These are phyloP conservation scores for Brasilioporus rufonigricans DNA, from an alignment of 768 basidiomycete genomes.

Conservation along the genomic window DNA sequence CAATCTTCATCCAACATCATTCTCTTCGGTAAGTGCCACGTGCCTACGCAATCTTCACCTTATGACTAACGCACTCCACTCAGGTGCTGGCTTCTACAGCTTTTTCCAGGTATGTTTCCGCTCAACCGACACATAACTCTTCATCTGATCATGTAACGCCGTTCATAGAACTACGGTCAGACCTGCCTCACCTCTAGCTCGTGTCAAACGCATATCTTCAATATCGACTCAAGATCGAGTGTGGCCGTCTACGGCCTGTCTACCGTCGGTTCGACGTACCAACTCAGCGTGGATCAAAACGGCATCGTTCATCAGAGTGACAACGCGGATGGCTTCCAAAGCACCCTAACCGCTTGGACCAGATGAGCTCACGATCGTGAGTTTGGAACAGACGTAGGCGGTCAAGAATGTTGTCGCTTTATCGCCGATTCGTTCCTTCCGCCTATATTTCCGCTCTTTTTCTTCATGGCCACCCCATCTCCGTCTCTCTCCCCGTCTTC, in stretches of 20 bases:
- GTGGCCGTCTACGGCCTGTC: conserved; percentile 44
- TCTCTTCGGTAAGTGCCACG: conserved; percentile 36
- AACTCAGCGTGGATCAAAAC: conserved; percentile 1
- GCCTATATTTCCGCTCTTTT: neutral
- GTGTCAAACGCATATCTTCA: conserved; percentile 44
- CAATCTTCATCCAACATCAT: conserved; percentile 39
- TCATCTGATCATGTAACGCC: neutral
- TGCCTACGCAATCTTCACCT: conserved; percentile 29
- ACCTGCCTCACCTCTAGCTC: conserved; percentile 32
- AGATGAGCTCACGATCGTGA: neutral
- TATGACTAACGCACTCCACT: conserved; percentile 15
- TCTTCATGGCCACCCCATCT: too few species aligned
- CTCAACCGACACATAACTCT: too few species aligned
- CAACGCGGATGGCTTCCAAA: conserved; percentile 1
- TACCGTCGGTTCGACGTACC: conserved; percentile 41
- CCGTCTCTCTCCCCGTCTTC: neutral
- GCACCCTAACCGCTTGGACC: conserved; percentile 4
- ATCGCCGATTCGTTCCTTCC: neutral
- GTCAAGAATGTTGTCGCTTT: neutral
- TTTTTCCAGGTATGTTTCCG: conserved; percentile 39
- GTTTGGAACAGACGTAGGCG: neutral
- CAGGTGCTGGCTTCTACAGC: conserved; percentile 48
- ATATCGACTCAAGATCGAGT: conserved; percentile 38
- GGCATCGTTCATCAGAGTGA: neutral
- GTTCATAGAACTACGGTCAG: conserved; percentile 36